Evolutionary conservation across 1,284 basidiomycete genomes (phyloP).

Genomic region (Boletus subluridellus): DNA sequence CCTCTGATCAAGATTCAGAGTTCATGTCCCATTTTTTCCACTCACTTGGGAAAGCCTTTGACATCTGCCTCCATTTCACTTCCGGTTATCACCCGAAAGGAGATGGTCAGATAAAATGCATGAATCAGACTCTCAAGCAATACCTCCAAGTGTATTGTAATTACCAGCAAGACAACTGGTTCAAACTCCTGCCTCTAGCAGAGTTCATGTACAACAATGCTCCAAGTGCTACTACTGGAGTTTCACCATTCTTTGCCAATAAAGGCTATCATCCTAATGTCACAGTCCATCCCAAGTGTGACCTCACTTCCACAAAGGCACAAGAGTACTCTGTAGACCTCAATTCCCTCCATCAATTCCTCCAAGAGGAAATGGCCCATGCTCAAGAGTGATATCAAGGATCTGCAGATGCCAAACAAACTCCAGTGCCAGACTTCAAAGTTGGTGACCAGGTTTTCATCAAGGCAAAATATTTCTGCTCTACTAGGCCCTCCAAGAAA

Average conservation of each 20-base stretch:
- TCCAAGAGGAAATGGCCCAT: no score
- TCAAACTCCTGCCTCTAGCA: no score
- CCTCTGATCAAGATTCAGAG: background rate
- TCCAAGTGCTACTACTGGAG: no score
- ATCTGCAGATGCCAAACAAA: no score
- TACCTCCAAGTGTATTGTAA: background rate
- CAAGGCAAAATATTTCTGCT: no score
- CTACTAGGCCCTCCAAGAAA: no score
- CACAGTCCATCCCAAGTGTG: background rate
- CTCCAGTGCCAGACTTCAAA: no score
- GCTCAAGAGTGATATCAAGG: no score
- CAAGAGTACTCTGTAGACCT: background rate
- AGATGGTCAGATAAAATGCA: background rate
- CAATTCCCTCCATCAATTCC: background rate
- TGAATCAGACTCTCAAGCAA: background rate
- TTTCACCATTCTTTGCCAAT: background rate
- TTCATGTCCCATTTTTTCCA: background rate
- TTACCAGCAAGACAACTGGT: no score
- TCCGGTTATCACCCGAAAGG: background rate
- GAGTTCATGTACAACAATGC: no score
- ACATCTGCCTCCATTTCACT: background rate
- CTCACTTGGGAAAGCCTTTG: background rate
- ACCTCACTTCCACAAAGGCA: background rate
- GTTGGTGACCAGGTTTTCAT: no score
- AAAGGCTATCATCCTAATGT: background rate